phyloP scores from a whole-genome alignment of 2,329 filamentous ascomycete genomes.

The Neodidymelliopsis sp. region DNA sequence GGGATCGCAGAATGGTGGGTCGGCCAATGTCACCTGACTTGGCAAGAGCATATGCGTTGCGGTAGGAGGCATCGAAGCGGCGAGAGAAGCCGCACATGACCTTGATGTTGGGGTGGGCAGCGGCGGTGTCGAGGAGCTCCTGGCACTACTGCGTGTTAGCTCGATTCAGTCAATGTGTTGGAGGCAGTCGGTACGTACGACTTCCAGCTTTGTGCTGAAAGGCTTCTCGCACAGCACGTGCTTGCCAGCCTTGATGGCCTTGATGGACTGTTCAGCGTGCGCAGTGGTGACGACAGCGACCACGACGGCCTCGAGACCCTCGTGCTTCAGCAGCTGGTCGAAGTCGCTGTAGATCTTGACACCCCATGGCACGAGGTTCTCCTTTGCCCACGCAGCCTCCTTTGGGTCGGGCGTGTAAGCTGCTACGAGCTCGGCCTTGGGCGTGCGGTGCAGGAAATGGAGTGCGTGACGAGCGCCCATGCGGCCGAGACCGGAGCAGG shows the following conservation, averaged over 20 bases:
- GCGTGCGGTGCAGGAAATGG: slow-evolving; percentile 56
- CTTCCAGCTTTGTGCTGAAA: slow-evolving; percentile 64
- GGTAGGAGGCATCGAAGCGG: slow-evolving; percentile 72
- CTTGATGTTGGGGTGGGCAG: slow-evolving; percentile 65
- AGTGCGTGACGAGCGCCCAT: slow-evolving; percentile 60
- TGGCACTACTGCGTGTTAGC: slow-evolving; percentile 57
- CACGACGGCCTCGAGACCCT: slow-evolving; percentile 63
- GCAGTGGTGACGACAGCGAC: slow-evolving; percentile 63
- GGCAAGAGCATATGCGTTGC: slow-evolving; percentile 64
- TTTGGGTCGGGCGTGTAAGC: slow-evolving; percentile 55
- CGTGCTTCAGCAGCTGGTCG: slow-evolving; percentile 64
- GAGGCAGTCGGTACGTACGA: slow-evolving; percentile 53
- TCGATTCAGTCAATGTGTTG: neutral
- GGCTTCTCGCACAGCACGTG: slow-evolving; percentile 70
- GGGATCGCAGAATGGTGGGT: slow-evolving; percentile 67
- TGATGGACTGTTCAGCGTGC: slow-evolving; percentile 65
- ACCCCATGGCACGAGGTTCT: slow-evolving; percentile 60
- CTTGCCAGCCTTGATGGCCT: slow-evolving; percentile 61
- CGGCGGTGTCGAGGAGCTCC: slow-evolving; percentile 65
- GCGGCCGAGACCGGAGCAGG: slow-evolving; percentile 57
- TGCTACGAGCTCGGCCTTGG: slow-evolving; percentile 57
- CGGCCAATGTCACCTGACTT: slow-evolving; percentile 64
- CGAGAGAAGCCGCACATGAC: slow-evolving; percentile 72
- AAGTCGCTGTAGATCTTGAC: slow-evolving; percentile 62
- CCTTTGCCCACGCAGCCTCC: slow-evolving; percentile 58